phyloP scores from a whole-genome alignment of 176 grass and related monocot genomes.

The Poa annua region DNA sequence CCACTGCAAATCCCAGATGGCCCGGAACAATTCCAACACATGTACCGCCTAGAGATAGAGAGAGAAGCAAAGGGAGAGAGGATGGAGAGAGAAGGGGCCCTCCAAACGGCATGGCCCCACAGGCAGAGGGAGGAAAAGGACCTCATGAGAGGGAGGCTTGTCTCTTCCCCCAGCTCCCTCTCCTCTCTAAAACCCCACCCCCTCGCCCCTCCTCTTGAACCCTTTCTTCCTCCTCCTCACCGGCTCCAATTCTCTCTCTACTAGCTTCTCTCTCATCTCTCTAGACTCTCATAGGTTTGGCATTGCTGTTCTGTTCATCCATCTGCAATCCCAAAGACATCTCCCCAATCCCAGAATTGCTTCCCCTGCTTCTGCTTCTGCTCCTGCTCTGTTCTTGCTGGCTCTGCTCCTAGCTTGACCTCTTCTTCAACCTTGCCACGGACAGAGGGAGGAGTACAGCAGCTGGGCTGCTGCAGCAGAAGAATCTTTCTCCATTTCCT shows the following conservation, averaged over 20 bases:
- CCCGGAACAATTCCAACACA: slow-evolving; percentile 37
- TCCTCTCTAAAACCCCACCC: slow-evolving; percentile 66
- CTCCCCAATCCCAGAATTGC: slow-evolving; percentile 26
- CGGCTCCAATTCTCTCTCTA: background rate
- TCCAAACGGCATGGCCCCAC: slow-evolving; percentile 24
- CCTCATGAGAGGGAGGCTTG: slow-evolving; percentile 53
- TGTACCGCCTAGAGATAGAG: slow-evolving; percentile 49
- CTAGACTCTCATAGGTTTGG: slow-evolving; percentile 1
- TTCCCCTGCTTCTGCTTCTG: slow-evolving; percentile 10
- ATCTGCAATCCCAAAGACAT: slow-evolving; percentile 33
- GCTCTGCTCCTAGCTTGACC: slow-evolving; percentile 35
- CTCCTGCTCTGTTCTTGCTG: slow-evolving; percentile 36
- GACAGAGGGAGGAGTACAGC: slow-evolving; percentile 33
- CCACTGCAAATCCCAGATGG: slow-evolving; percentile 41
- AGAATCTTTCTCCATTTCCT: slow-evolving; percentile 10
- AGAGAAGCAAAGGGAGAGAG: background rate
- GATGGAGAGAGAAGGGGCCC: background rate
- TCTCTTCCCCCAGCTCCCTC: slow-evolving; percentile 41
- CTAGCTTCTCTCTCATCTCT: slow-evolving; percentile 1
- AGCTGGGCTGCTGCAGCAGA: slow-evolving; percentile 10
- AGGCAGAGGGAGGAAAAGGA: slow-evolving; percentile 42
- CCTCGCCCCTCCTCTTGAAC: slow-evolving; percentile 51
- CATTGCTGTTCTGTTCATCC: slow-evolving; percentile 31
- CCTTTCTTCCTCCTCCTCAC: slow-evolving; percentile 45
- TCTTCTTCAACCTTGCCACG: slow-evolving; percentile 36